Conservation (phyloP, 306 rosid genomes). For the Prinsepia uniflora region DNA sequence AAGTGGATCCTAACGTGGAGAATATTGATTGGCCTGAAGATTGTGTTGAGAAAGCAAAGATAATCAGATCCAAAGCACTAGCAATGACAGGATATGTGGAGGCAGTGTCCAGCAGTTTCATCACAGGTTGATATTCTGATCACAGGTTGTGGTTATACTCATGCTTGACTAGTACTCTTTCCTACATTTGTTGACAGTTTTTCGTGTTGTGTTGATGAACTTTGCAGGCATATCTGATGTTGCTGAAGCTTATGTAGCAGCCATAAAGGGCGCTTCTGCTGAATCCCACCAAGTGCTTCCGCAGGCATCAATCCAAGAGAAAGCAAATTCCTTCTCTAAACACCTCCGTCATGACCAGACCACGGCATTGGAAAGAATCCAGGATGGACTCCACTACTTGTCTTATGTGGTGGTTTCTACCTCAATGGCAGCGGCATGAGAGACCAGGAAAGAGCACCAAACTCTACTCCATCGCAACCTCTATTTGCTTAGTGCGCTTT, state of each 20-base stretch:
- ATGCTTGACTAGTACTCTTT: neutral
- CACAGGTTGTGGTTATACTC: neutral
- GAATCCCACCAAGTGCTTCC: constrained; percentile 55
- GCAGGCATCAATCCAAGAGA: constrained; percentile 57
- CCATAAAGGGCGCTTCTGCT: constrained; percentile 58
- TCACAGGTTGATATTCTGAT: constrained; percentile 53
- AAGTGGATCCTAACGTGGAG: constrained; percentile 33
- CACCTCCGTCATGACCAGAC: constrained; percentile 66
- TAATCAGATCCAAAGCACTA: constrained; percentile 74
- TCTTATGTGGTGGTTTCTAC: constrained; percentile 71
- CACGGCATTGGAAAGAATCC: constrained; percentile 71
- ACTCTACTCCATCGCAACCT: neutral
- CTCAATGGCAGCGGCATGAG: constrained; percentile 67
- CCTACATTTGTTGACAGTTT: too few relatives aligned
- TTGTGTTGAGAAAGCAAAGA: constrained; percentile 74
- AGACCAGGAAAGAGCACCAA: neutral
- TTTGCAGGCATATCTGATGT: constrained; percentile 84
- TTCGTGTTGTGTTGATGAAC: constrained; percentile 12
- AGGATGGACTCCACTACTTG: constrained; percentile 79
- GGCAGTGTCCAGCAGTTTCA: constrained; percentile 81
- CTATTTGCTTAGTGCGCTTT: constrained; percentile 19
- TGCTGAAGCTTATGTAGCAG: constrained; percentile 72
- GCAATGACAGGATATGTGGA: constrained; percentile 72
- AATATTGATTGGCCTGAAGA: constrained; percentile 91
- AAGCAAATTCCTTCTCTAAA: constrained; percentile 54